phyloP scores from a whole-genome alignment of 2,329 filamentous ascomycete genomes.

The Epichloe sibirici region DNA sequence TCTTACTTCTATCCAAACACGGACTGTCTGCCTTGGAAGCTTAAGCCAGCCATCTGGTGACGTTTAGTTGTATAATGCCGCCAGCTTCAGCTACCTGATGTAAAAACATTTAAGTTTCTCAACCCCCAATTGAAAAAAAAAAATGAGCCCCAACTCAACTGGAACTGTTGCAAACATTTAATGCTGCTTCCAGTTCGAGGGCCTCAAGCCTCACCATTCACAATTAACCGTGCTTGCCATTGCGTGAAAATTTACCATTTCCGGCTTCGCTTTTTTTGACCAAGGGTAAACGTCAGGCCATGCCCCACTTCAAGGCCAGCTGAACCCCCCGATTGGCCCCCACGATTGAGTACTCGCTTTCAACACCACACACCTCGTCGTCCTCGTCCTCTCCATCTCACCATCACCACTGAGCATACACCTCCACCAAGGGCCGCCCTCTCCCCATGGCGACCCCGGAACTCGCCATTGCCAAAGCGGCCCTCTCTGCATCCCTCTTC shows the following conservation, averaged over 20 bases:
- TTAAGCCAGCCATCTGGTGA: too few species aligned
- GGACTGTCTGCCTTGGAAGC: too few species aligned
- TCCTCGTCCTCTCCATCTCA: not conserved
- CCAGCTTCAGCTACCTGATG: not conserved
- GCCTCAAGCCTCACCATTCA: too few species aligned
- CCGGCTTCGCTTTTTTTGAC: not conserved
- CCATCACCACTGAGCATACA: not conserved
- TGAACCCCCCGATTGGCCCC: not conserved
- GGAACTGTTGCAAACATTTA: too few species aligned
- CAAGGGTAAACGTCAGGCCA: not conserved
- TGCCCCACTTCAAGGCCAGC: not conserved
- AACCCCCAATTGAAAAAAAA: too few species aligned
- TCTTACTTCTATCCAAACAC: not conserved
- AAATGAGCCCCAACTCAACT: too few species aligned
- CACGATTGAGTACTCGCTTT: not conserved
- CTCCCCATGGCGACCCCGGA: slow-evolving; percentile 53
- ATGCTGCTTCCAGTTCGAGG: too few species aligned
- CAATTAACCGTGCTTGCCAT: not conserved
- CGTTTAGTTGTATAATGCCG: too few species aligned
- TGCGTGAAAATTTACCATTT: not conserved
- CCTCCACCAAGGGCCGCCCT: not conserved
- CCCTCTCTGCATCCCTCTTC: slow-evolving; percentile 62
- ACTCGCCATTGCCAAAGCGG: slow-evolving; percentile 66
- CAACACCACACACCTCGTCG: not conserved
- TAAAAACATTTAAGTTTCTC: not conserved